Base-by-base conservation (phyloP, 1,284 basidiomycete genomes). In the Termitomyces sp. region DNA sequence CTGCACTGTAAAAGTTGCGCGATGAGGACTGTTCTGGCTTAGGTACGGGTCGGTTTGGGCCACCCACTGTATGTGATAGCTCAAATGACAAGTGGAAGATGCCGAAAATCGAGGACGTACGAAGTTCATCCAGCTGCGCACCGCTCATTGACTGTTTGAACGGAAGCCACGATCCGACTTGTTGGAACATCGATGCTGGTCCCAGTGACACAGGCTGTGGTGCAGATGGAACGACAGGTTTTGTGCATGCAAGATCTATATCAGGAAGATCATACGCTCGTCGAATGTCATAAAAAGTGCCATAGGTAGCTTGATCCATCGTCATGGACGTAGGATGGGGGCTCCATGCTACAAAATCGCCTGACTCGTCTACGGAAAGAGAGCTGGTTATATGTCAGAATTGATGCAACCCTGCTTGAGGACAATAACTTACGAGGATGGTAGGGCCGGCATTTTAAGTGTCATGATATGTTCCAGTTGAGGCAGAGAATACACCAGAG, bases 401-500 rank as follows among this genome's bases (percentile, higher is more conserved):
- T 33, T 10, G 10, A 10, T 41, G n/a, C 17, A 41, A 33, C 33
- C 49, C 33, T 34, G 17, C 15, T 15, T 5, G 13, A 12, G 28
- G 19, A 34, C 34, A 36, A 42, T 12, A 13, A 64, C 78, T 68
- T 64, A 85, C 83, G 73, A 65, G 24, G 71, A 65, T 12, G 73
- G 71, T 2, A 67, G 59, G 0, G 67, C 62, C 0, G 79, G 74
- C 2, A 83, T 66, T 47, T 77, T 68, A 34, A 83, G 57, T 0
- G 75, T 77, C 61, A 82, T 75, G 30, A 88, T 63, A 40, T 72
- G 68, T 61, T 88, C 83, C 26, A 89, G 73, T 61, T 77, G 73
- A 2, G 90, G 90, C 8, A 92, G 71, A 0, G 88, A 83, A 70
- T 90, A 92, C 10, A 85, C 74, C 5, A 84, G 68, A 0, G 73